Conservation (phyloP, 2,329 filamentous ascomycete genomes). For the Xylariaceae sp. region DNA sequence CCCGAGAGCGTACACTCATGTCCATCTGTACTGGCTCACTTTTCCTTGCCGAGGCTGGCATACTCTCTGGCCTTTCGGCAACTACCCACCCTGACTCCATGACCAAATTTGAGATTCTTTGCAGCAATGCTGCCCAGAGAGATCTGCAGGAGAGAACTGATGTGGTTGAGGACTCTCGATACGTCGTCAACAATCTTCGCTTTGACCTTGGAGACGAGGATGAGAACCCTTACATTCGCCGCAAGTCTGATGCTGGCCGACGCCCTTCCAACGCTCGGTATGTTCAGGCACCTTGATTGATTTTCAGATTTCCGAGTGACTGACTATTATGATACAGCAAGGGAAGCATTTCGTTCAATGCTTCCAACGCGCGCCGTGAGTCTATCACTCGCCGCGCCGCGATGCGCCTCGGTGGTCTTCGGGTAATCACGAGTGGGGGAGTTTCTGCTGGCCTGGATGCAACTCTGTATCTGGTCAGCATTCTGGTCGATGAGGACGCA, state of each 20-base stretch:
- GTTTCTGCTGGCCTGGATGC: slow-evolving; percentile 79
- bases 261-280: slow-evolving; percentile 59
- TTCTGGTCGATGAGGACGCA: slow-evolving; percentile 71
- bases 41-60: slow-evolving; percentile 70
- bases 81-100: slow-evolving; percentile 80
- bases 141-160: slow-evolving; percentile 74
- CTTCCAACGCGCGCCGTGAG: slow-evolving; percentile 70
- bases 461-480: slow-evolving; percentile 77
- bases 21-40: slow-evolving; percentile 77
- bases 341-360: slow-evolving; percentile 78
- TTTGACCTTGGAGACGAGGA: slow-evolving; percentile 80
- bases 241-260: slow-evolving; percentile 62
- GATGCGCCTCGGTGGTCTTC: slow-evolving; percentile 64
- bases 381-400: slow-evolving; percentile 74
- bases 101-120: slow-evolving; percentile 76
- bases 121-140: slow-evolving; percentile 66
- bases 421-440: slow-evolving; percentile 77
- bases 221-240: slow-evolving; percentile 78
- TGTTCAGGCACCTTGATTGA: slow-evolving; percentile 20
- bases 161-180: slow-evolving; percentile 74
- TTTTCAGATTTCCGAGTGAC: background rate
- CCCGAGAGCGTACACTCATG: slow-evolving; percentile 75
- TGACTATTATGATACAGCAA: slow-evolving; percentile 51
- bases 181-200: slow-evolving; percentile 87
- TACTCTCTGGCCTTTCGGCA: slow-evolving; percentile 73